phyloP scores from a whole-genome alignment of 179 eudicot genomes.

The Spergularia azorica region DNA sequence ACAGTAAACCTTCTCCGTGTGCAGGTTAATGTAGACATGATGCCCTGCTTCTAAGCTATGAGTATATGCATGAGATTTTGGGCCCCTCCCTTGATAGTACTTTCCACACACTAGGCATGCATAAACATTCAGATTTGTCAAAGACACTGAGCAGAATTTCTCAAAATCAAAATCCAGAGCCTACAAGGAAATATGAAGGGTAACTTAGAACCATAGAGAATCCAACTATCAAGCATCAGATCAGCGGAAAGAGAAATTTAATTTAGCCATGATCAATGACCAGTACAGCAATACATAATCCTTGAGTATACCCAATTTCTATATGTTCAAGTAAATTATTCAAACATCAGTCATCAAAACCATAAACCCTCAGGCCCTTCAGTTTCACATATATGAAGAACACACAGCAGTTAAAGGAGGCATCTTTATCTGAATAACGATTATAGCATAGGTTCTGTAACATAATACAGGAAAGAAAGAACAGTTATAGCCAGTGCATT shows the following conservation, averaged over 20 bases:
- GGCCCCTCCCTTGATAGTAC: conserved; percentile 93
- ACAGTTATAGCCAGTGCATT: neutral
- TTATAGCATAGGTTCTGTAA: neutral
- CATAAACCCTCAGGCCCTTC: neutral
- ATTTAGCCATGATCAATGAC: neutral
- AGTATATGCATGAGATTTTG: conserved; percentile 87
- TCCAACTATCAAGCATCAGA: neutral
- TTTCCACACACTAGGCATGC: conserved; percentile 98
- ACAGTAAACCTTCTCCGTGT: conserved; percentile 87
- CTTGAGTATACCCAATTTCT: neutral
- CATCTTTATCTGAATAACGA: neutral
- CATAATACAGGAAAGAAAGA: neutral
- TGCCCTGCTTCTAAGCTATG: conserved; percentile 96
- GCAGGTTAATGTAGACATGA: conserved; percentile 89
- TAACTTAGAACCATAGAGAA: neutral
- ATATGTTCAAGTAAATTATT: neutral
- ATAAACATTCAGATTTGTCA: conserved; percentile 78
- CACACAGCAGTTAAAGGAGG: neutral
- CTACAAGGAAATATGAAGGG: conserved; percentile 39
- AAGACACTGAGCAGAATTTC: conserved; percentile 87
- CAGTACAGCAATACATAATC: neutral
- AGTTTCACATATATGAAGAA: neutral
- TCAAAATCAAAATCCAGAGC: conserved; percentile 97
- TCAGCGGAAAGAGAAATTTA: neutral
- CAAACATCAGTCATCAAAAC: neutral